These are phyloP conservation scores for Lupinus albus DNA, from an alignment of 306 rosid genomes.

Conservation along the genomic window DNA sequence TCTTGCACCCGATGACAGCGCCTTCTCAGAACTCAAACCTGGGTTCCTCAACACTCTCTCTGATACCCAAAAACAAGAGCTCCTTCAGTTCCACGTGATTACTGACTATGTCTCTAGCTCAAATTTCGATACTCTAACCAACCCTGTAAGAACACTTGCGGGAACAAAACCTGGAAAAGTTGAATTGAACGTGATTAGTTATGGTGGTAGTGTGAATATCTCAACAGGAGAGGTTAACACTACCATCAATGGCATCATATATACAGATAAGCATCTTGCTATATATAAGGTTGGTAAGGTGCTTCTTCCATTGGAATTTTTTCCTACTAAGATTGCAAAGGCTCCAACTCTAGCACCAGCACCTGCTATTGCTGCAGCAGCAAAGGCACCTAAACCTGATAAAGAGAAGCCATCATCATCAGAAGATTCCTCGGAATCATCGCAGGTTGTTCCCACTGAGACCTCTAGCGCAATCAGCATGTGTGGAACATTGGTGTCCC, in stretches of 20 bases:
- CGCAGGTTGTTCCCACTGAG: slow-evolving; percentile 50
- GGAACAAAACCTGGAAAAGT: slow-evolving; percentile 51
- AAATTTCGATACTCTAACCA: slow-evolving; percentile 68
- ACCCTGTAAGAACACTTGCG: slow-evolving; percentile 66
- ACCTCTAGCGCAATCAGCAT: background rate
- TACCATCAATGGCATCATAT: slow-evolving; percentile 56
- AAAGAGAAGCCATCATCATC: slow-evolving; percentile 43
- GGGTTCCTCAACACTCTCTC: slow-evolving; percentile 64
- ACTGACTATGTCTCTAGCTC: slow-evolving; percentile 53
- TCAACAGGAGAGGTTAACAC: slow-evolving; percentile 64
- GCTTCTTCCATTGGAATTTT: slow-evolving; percentile 58
- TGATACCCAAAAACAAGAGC: slow-evolving; percentile 56
- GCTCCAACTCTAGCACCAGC: slow-evolving; percentile 34
- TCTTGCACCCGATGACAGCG: slow-evolving; percentile 56
- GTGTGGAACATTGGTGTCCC: slow-evolving; percentile 28
- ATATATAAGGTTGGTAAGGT: slow-evolving; percentile 63
- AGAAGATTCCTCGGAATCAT: slow-evolving; percentile 26
- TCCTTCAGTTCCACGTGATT: slow-evolving; percentile 70
- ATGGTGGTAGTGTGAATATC: slow-evolving; percentile 57
- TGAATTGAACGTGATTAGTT: slow-evolving; percentile 63
- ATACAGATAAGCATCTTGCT: slow-evolving; percentile 61
- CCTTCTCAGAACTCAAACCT: slow-evolving; percentile 64
- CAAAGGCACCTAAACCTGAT: slow-evolving; percentile 45
- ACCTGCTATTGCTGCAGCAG: background rate
- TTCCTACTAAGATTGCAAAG: slow-evolving; percentile 36